Base-by-base conservation (phyloP, 495 filamentous ascomycete species). In the Trichoderma virens region DNA sequence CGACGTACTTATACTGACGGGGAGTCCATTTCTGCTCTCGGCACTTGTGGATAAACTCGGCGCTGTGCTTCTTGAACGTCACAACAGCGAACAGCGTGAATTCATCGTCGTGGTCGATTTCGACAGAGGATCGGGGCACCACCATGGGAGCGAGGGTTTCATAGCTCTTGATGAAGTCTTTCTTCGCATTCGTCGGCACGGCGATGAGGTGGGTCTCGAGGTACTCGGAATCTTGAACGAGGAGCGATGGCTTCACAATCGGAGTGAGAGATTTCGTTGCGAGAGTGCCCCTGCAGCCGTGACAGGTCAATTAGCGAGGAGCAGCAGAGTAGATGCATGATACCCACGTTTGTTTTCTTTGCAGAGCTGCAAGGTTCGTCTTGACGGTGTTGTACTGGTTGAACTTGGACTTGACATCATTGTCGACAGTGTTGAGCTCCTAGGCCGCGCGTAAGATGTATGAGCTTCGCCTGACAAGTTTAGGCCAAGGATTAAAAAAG, bases 11-110 rank as follows among this genome's bases (percentile, higher is more conserved):
- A 78, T 91, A 96, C 68, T 97, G 94, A 56, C 95, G 85, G 20
- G 93, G 93, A 16, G 90, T 94, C 90, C 93, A 98, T 68, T 91
- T 90, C 66, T 89, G 86, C 67, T 97, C 94, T 56, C 95, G 83
- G 70, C 86, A 90, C 75, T 93, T 96, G 73, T 91, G 89, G 45
- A 91, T 77, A 68, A 98, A 98, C 66, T 97, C 93, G 61, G 79
- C 73, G 65, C 87, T 85, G 70, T 90, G 82, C 75, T 96, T 97
- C 80, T 96, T 96, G 80, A 98, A 98, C 7, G 88, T 86, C 2
- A 90, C 93, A 65, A 97, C 93, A 4, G 89, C 89, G 70, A 89
- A 96, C 43, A 98, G 82, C 2, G 84, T 85, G 73, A 93, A 97
- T 68, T 98, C 93, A 64, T 88, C 85, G 75, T 98, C 94, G 56